Conservation (phyloP, 495 filamentous ascomycete genomes). For the Venustampulla echinocandica region DNA sequence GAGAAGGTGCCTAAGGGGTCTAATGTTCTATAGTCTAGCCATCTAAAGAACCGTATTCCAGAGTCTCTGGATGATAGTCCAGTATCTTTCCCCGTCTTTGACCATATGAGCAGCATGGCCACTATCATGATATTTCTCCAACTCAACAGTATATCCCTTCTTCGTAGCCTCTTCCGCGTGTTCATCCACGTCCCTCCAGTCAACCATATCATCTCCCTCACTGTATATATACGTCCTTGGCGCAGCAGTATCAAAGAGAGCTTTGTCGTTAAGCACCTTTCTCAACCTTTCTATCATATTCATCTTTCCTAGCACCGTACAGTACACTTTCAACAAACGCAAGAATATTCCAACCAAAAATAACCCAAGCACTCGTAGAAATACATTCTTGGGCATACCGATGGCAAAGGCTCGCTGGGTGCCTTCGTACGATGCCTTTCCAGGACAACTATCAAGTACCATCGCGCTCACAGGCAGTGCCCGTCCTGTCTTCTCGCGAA, state of each 20-base stretch:
- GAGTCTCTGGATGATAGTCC: conserved; percentile 33
- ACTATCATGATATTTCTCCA: conserved; percentile 26
- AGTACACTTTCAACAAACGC: conserved; percentile 14
- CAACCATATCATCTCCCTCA: conserved; percentile 27
- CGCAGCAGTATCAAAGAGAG: conserved; percentile 19
- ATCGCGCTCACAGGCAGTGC: conserved; percentile 24
- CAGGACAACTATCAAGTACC: conserved; percentile 30
- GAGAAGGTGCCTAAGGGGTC: no score
- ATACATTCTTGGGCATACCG: conserved; percentile 15
- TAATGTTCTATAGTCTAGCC: no score
- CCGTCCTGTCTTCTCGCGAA: conserved; percentile 1
- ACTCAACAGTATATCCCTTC: conserved; percentile 18
- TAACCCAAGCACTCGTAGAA: conserved; percentile 12
- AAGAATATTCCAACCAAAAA: conserved; percentile 24
- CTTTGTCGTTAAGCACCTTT: conserved; percentile 21
- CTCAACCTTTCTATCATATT: conserved; percentile 25
- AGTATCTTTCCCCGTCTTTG: conserved; percentile 43
- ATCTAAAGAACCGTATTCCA: conserved; percentile 36
- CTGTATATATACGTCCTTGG: conserved; percentile 32
- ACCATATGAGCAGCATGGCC: conserved; percentile 38
- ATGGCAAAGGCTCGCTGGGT: conserved; percentile 31
- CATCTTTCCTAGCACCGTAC: conserved; percentile 20
- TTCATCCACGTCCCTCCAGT: conserved; percentile 26
- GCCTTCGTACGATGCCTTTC: conserved; percentile 23
- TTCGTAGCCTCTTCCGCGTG: conserved; percentile 20